phyloP scores from a whole-genome alignment of 768 basidiomycete genomes.

The Fomitopsis serialis region DNA sequence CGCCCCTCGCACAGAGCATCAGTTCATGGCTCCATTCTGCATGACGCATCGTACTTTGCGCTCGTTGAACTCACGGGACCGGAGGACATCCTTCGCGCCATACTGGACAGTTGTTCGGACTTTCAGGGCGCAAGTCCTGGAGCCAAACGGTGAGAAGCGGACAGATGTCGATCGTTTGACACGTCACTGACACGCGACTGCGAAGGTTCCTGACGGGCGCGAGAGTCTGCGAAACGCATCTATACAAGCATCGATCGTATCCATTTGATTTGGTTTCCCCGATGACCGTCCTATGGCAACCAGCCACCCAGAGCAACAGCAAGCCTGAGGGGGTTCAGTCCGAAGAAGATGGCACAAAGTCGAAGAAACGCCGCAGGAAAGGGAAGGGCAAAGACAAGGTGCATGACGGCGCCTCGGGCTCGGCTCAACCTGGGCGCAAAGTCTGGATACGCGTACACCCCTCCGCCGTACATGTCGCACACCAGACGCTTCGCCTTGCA shows the following conservation, averaged over 20 bases:
- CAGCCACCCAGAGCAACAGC: conserved; percentile 17
- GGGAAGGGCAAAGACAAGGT: conserved; percentile 27
- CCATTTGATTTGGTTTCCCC: conserved; percentile 72
- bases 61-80: conserved; percentile 70
- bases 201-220: conserved; percentile 61
- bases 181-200: conserved; percentile 1
- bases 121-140: conserved; percentile 57
- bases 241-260: conserved; percentile 60
- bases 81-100: conserved; percentile 43
- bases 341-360: neutral
- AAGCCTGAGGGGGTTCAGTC: neutral
- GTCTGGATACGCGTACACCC: conserved; percentile 85
- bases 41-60: conserved; percentile 85
- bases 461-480: conserved; percentile 53
- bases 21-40: conserved; percentile 77
- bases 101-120: conserved; percentile 57
- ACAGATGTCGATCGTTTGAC: neutral
- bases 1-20: conserved; percentile 89
- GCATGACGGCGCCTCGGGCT: neutral
- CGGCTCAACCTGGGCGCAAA: conserved; percentile 26
- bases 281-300: conserved; percentile 68
- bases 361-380: conserved; percentile 21
- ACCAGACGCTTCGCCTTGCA: conserved; percentile 43
- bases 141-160: conserved; percentile 50
- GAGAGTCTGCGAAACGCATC: conserved; percentile 56